A percentile compares a stretch with the other conserved stretches of the same genome.
These are phyloP conservation scores for Daldinia caldariorum DNA, from an alignment of 495 filamentous ascomycete species.

Conservation along the genomic window DNA sequence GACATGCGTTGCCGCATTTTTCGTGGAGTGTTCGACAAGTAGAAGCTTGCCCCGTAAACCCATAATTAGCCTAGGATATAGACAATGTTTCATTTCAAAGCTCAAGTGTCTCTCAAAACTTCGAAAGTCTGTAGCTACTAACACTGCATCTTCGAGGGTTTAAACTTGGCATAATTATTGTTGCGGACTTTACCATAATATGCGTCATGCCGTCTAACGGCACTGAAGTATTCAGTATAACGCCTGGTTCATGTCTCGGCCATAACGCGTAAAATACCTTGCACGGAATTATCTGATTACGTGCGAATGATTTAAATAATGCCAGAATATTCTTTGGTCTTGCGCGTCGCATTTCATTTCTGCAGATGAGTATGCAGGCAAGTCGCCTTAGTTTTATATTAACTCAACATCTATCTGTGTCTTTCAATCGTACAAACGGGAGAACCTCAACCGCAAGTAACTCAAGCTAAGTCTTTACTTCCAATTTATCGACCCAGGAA, in stretches of 20 bases:
- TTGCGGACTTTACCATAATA: no score
- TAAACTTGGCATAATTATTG: no score
- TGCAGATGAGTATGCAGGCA: slow-evolving; percentile 9
- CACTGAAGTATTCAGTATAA: no score
- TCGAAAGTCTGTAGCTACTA: no score
- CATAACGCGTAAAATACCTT: no score
- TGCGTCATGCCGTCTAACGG: no score
- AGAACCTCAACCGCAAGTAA: not conserved
- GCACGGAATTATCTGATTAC: no score
- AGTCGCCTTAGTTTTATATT: slow-evolving; percentile 13
- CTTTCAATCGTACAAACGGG: slow-evolving; percentile 23
- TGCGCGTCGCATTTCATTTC: not conserved
- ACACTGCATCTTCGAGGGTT: no score
- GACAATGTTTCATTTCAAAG: not conserved
- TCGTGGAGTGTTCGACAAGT: not conserved
- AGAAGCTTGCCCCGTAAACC: not conserved
- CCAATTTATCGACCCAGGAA: slow-evolving; percentile 44
- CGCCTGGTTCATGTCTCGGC: no score
- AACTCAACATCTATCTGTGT: slow-evolving; percentile 16
- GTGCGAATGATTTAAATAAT: no score
- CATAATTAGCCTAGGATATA: no score
- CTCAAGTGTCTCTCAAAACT: not conserved
- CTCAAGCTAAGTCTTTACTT: not conserved
- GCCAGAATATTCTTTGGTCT: not conserved
- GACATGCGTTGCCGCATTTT: not conserved